Base-by-base conservation (phyloP, 345 rosid genomes). In the Cardamine chenopodiifolia region DNA sequence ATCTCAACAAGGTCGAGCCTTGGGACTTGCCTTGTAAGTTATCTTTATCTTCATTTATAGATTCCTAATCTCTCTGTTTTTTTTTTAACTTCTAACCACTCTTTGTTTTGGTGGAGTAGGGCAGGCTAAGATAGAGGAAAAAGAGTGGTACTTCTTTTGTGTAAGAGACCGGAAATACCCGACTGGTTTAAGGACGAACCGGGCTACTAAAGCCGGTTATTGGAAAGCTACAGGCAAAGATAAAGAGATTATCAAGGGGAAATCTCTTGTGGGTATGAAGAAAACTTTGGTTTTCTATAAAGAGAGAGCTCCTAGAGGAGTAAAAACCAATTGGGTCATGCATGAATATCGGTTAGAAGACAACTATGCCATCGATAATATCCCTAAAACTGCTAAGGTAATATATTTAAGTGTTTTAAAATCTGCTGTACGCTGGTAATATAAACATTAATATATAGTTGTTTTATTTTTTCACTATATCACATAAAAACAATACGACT, bases 1-100 rank as follows among this genome's bases (percentile, higher is more conserved):
- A 93, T 83, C 82, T 93, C 76, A 93, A 89, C 80, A 89, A 88
- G 93, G 82, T 80, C 57, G 98, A 93, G 35, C 98, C 98, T 2
- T 93, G 98, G 98, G 98, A 93, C 75, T 72, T 93, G 71, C 97
- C 92, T 0, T 80, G 98, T 93, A 80, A 78, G 89, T 75, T 50
- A 18, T 25, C 8, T 28, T 52, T 14, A 7, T 4, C 40, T 52
- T 0, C 8, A 4, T 53, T 18, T 17, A 7, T 47, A 1, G 5
- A 29, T 71, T 57, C 44, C 3, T 48, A 15, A 19, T 35, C 12
- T 35, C 32, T 74, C 13, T 66, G 6, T 23, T 19, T 35, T 15
- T 5, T 15, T 5, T n/a, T 29, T 15, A 2, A 1, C 0, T 40
- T 39, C 14, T 20, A 72, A 32, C 5, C 5, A 19, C 18, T 50